Percentiles rank a stretch among this genome's conserved stretches.
Conservation (phyloP, 2,329 filamentous ascomycete genomes). For the Venturia nashicola region DNA sequence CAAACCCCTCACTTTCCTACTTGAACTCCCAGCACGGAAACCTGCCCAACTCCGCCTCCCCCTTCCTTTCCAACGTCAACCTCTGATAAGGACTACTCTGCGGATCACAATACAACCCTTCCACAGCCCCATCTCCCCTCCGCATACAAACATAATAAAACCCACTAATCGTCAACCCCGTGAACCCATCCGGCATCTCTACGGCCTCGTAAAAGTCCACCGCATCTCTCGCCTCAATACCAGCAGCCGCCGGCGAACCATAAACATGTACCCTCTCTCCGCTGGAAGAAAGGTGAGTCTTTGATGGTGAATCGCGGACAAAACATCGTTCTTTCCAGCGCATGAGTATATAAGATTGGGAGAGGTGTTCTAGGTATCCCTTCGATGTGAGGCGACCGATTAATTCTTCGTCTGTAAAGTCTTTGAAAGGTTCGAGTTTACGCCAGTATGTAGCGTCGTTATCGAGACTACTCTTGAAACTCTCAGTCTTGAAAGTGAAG, state of each 20-base stretch:
- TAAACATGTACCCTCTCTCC: not conserved
- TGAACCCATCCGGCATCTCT: constrained; percentile 16
- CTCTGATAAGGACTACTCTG: constrained; percentile 41
- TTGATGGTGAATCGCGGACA: constrained; percentile 15
- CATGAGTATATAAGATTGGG: constrained; percentile 41
- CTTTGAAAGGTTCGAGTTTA: constrained; percentile 32
- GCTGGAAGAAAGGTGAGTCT: not conserved
- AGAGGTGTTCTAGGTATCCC: constrained; percentile 24
- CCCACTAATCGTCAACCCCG: constrained; percentile 39
- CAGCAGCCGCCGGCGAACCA: not conserved
- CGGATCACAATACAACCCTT: constrained; percentile 44
- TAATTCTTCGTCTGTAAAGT: constrained; percentile 27
- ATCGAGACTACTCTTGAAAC: constrained; percentile 31
- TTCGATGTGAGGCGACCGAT: constrained; percentile 30
- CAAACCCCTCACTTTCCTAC: not conserved
- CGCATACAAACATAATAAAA: constrained; percentile 42
- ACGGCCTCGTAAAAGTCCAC: not conserved
- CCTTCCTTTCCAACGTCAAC: constrained; percentile 29
- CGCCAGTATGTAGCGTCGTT: constrained; percentile 38
- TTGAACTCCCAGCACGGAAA: constrained; percentile 1
- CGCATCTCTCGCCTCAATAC: not conserved
- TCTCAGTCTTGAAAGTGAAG: constrained; percentile 39
- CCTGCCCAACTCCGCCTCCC: not conserved
- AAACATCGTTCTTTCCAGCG: constrained; percentile 44
- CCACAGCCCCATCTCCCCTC: constrained; percentile 32